phyloP scores from a whole-genome alignment of 2,329 filamentous ascomycete genomes.

The Drechslera avenae region DNA sequence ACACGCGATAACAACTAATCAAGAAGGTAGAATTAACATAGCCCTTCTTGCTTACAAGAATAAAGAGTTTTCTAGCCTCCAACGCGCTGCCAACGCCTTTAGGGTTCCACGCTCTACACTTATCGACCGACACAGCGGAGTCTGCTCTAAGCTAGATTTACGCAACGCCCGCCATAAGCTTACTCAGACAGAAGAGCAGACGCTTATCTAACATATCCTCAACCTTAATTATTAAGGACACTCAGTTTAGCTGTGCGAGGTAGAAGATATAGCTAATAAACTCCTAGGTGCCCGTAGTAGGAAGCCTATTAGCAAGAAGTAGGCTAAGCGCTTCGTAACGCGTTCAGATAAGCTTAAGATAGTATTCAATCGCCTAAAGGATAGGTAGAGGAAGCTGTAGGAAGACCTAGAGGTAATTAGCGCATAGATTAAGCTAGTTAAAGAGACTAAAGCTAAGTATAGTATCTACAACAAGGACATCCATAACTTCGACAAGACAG shows the following conservation, averaged over 20 bases:
- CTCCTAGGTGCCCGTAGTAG: constrained; percentile 16
- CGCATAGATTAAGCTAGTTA: constrained; percentile 19
- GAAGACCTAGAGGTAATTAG: constrained; percentile 15
- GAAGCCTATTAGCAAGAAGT: constrained; percentile 16
- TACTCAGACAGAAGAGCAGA: constrained; percentile 13
- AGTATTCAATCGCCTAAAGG: constrained; percentile 20
- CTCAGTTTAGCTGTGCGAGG: constrained; percentile 10
- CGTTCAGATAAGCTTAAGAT: constrained; percentile 19
- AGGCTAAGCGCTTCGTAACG: constrained; percentile 17
- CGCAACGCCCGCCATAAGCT: background rate
- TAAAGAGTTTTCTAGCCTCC: background rate
- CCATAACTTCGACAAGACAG: constrained; percentile 4
- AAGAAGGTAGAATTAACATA: background rate
- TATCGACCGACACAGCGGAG: background rate
- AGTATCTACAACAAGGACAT: constrained; percentile 9
- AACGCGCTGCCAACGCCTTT: background rate
- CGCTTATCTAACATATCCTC: constrained; percentile 21
- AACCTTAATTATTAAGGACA: constrained; percentile 20
- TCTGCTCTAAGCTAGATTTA: background rate
- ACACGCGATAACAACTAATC: too few species aligned
- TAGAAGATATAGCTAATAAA: constrained; percentile 28
- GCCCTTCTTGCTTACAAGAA: background rate
- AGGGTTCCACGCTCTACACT: background rate
- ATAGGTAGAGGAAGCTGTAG: constrained; percentile 5
- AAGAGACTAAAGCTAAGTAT: constrained; percentile 12